Percentiles rank a stretch among this genome's conserved stretches.
These are phyloP conservation scores for Cyberlindnera lachancei DNA, from an alignment of 805 yeast genomes.

Conservation along the genomic window DNA sequence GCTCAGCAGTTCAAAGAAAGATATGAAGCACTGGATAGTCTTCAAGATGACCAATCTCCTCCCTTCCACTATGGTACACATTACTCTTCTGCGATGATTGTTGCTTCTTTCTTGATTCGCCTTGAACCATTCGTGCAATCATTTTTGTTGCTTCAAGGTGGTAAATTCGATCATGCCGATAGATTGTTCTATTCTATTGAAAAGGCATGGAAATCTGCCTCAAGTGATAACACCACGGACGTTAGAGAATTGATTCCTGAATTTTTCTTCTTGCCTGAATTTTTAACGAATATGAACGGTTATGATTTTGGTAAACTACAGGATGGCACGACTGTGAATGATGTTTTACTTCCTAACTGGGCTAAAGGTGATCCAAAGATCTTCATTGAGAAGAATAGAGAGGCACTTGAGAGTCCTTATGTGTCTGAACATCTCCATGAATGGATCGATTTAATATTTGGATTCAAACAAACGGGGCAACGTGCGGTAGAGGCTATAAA, in stretches of 20 bases:
- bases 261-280: conserved; percentile 76
- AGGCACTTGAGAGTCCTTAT: conserved; percentile 76
- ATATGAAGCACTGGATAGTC: conserved; percentile 58
- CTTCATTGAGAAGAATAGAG: conserved; percentile 68
- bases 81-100: conserved; percentile 91
- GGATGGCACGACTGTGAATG: conserved; percentile 43
- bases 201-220: conserved; percentile 78
- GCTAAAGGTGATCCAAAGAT: conserved; percentile 69
- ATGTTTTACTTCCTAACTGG: conserved; percentile 79
- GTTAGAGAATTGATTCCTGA: conserved; percentile 86
- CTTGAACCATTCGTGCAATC: conserved; percentile 77
- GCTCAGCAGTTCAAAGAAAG: conserved; percentile 61
- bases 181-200: conserved; percentile 65
- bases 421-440: conserved; percentile 69
- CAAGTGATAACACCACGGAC: conserved; percentile 75
- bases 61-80: conserved; percentile 93
- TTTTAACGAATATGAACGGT: conserved; percentile 54
- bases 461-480: conserved; percentile 67
- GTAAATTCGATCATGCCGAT: conserved; percentile 85
- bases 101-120: conserved; percentile 70
- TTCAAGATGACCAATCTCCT: conserved; percentile 52
- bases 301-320: conserved; percentile 70
- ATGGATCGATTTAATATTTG: conserved; percentile 86
- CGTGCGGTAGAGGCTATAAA: conserved; percentile 61
- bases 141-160: conserved; percentile 74